Percentiles rank a stretch among this genome's conserved stretches.
Evolutionary conservation across 2,329 filamentous ascomycete species (phyloP).

Genomic region (Colletotrichum cordylinicola): DNA sequence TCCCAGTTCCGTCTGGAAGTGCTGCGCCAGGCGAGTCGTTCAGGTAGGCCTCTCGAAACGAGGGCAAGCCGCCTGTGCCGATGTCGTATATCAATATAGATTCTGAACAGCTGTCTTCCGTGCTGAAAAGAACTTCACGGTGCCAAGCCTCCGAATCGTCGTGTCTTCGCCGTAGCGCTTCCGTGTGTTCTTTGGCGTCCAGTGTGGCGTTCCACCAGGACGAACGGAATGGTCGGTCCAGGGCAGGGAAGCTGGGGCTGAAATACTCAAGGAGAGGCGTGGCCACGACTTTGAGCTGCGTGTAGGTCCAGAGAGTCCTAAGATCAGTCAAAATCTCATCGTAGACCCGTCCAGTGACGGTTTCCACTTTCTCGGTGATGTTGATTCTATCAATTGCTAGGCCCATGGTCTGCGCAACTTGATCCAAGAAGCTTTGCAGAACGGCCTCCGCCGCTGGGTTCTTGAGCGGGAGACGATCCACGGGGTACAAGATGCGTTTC

Average conservation of each 20-base stretch:
- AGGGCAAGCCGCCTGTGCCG: slow-evolving; percentile 44
- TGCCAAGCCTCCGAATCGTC: background rate
- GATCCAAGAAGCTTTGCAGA: background rate
- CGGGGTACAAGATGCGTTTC: background rate
- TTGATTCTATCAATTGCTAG: background rate
- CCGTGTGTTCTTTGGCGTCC: background rate
- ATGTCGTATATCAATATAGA: slow-evolving; percentile 47
- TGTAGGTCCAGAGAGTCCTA: background rate
- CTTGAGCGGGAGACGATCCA: background rate
- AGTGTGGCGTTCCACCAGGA: background rate
- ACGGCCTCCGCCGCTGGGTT: background rate
- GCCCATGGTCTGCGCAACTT: background rate
- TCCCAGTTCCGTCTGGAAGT: slow-evolving; percentile 29
- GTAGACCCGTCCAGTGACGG: background rate
- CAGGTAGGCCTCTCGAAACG: slow-evolving; percentile 39
- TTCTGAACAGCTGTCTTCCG: slow-evolving; percentile 37
- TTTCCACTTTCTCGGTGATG: background rate
- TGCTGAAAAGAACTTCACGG: background rate
- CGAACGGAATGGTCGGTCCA: background rate
- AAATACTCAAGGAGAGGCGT: background rate
- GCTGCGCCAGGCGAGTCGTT: slow-evolving; percentile 32
- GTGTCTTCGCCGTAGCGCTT: background rate
- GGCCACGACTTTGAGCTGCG: background rate
- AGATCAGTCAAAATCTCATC: fast-evolving
- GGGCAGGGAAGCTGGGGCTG: background rate